Base-by-base conservation (phyloP, 2,329 filamentous ascomycete species). In the Madurella mycetomatis region DNA sequence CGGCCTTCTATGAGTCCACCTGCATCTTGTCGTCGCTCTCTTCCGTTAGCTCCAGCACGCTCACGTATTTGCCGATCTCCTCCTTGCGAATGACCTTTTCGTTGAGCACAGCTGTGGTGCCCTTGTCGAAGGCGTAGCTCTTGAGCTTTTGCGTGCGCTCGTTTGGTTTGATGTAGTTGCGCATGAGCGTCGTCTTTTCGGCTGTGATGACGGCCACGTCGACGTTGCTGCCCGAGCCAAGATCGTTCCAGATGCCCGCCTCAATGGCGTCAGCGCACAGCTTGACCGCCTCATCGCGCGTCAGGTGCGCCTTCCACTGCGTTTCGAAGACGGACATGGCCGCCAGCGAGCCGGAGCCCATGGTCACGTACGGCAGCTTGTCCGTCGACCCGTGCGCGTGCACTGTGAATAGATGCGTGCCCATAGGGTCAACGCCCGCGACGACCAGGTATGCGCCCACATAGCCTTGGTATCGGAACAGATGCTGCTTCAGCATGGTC, bases 281-380 rank as follows among this genome's bases (percentile, higher is more conserved):
- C 67, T 86, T 84, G 56, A 96, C 78, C n/a, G 92, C 92, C 47
- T 88, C 88, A 39, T 95, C 88, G 64, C 83, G 80, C 60, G 82
- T 87, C 70, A 96, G 72, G 57, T 84, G 76, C 8, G 84, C 76
- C 81, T 92, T 90, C 95, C 95, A 99, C 74, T 87, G 86, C 47
- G 92, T 95, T 80, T 99, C 94, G 69, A 99, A 99, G 49, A 99
- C 88, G 32, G 89, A 90, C 94, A 99, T 99, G 69, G 94, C 94
- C 30, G 94, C 94, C 63, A 99, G 79, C 46, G 90, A 96, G 61
- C 94, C 94, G 19, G 89, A 95, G 51, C 94, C 94, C 94, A 99
- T 99, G 62, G 95, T 99, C 63, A 99, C 95, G 73, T 99, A 99
- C 48, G 94, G 94, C 47, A 99, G 86, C 80, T 97, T 99, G 78